A percentile compares a stretch with the other conserved stretches of the same genome.
Conservation (phyloP, 2,329 filamentous ascomycete genomes). For the Exophiala xenobiotica region DNA sequence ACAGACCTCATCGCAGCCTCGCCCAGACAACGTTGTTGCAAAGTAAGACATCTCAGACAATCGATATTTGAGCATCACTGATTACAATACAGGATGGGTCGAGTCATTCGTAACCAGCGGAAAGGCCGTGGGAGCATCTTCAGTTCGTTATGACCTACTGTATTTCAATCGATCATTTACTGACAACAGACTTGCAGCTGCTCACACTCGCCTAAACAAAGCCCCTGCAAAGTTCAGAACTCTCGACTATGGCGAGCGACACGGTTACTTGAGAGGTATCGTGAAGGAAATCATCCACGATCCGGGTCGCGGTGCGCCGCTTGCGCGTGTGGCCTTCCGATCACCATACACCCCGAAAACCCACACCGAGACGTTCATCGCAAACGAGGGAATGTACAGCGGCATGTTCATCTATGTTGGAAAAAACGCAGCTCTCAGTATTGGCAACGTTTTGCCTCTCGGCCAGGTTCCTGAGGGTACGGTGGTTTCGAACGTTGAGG, state of each 20-base stretch:
- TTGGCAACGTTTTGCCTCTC: slow-evolving; percentile 96
- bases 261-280: slow-evolving; percentile 95
- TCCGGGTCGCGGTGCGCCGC: slow-evolving; percentile 93
- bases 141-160: slow-evolving; percentile 46
- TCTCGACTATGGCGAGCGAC: slow-evolving; percentile 93
- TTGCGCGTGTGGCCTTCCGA: slow-evolving; percentile 95
- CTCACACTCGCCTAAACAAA: slow-evolving; percentile 91
- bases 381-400: slow-evolving; percentile 99
- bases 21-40: neutral
- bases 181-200: slow-evolving; percentile 50
- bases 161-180: neutral
- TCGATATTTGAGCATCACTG: neutral
- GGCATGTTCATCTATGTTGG: slow-evolving; percentile 99
- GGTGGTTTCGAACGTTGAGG: slow-evolving; percentile 98
- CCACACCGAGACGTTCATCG: slow-evolving; percentile 98
- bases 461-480: slow-evolving; percentile 97
- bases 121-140: slow-evolving; percentile 77
- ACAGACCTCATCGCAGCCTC: slow-evolving; percentile 3
- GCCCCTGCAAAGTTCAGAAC: slow-evolving; percentile 90
- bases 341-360: slow-evolving; percentile 98
- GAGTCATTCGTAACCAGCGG: slow-evolving; percentile 76
- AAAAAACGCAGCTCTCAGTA: slow-evolving; percentile 95
- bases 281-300: slow-evolving; percentile 99
- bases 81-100: slow-evolving; percentile 55
- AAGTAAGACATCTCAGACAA: neutral